A percentile compares a stretch with the other conserved stretches of the same genome.
Evolutionary conservation across 2,329 filamentous ascomycete species (phyloP).

Genomic region (Epichloe festucae): DNA sequence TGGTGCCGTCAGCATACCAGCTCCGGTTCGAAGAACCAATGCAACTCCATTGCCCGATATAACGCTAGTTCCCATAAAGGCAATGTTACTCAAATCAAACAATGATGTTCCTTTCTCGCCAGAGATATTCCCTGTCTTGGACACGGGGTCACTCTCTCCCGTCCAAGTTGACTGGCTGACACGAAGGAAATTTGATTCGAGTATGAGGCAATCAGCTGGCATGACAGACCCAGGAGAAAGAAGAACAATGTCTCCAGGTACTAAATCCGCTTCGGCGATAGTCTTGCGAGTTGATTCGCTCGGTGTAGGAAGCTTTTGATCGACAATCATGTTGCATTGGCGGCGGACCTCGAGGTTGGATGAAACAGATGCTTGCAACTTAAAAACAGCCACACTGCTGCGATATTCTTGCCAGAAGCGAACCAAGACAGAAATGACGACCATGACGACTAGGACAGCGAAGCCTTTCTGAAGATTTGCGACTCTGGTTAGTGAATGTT

Average conservation of each 20-base stretch:
- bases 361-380: conserved; percentile 14
- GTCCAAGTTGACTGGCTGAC: conserved; percentile 19
- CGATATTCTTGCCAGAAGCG: conserved; percentile 18
- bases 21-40: conserved; percentile 14
- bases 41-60: conserved; percentile 15
- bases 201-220: conserved; percentile 16
- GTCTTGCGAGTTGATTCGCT: conserved; percentile 1
- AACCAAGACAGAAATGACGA: conserved; percentile 13
- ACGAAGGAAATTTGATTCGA: conserved; percentile 15
- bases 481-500: background rate
- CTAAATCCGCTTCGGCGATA: conserved; percentile 10
- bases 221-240: conserved; percentile 13
- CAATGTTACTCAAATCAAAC: conserved; percentile 16
- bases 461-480: conserved; percentile 8
- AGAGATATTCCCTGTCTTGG: conserved; percentile 8
- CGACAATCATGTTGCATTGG: background rate
- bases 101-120: conserved; percentile 11
- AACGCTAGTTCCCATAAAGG: conserved; percentile 17
- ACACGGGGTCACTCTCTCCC: conserved; percentile 15
- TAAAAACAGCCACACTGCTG: conserved; percentile 14
- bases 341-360: conserved; percentile 11
- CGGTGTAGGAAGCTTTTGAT: background rate
- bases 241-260: conserved; percentile 13
- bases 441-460: conserved; percentile 15
- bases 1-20: conserved; percentile 3